A percentile compares a stretch with the other conserved stretches of the same genome.
These are phyloP conservation scores for Plasmodium fragile DNA, from an alignment of 169 alveolate species.

Conservation along the genomic window DNA sequence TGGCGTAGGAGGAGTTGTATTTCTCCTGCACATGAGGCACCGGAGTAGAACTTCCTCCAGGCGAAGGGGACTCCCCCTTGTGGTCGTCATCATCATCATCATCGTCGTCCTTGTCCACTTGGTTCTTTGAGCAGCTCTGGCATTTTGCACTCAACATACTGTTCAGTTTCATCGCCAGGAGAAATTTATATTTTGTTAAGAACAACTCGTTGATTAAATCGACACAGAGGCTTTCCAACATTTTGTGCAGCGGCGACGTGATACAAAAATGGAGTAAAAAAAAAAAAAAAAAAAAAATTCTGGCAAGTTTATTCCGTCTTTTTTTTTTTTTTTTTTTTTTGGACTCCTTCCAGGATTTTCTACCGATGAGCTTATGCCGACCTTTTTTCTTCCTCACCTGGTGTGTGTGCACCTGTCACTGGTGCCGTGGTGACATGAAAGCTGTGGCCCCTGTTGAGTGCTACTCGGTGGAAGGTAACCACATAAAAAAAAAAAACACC, in stretches of 20 bases:
- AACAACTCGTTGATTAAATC: slow-evolving; percentile 30
- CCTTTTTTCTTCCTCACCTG: background rate
- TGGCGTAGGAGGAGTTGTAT: slow-evolving; percentile 2
- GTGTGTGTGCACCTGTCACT: background rate
- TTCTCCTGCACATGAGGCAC: background rate
- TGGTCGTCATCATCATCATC: too few relatives aligned
- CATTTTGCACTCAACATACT: background rate
- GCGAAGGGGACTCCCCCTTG: background rate
- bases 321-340: background rate
- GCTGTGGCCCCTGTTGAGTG: background rate
- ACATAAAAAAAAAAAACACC: background rate
- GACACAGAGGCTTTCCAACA: slow-evolving; percentile 52
- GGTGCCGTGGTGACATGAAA: background rate
- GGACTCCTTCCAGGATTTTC: background rate
- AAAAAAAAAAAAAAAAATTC: background rate
- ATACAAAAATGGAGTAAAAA: background rate
- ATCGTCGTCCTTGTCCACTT: background rate
- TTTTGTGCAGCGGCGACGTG: background rate
- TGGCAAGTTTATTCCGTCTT: background rate
- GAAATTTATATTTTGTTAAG: slow-evolving; percentile 27
- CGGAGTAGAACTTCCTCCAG: background rate
- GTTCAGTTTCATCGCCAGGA: slow-evolving; percentile 12
- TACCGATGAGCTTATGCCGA: background rate
- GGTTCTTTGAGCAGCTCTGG: background rate
- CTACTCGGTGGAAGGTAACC: background rate